Percentiles rank a stretch among this genome's conserved stretches.
Evolutionary conservation across 2,329 filamentous ascomycete species (phyloP).

Genomic region (Alternaria incomplexa): DNA sequence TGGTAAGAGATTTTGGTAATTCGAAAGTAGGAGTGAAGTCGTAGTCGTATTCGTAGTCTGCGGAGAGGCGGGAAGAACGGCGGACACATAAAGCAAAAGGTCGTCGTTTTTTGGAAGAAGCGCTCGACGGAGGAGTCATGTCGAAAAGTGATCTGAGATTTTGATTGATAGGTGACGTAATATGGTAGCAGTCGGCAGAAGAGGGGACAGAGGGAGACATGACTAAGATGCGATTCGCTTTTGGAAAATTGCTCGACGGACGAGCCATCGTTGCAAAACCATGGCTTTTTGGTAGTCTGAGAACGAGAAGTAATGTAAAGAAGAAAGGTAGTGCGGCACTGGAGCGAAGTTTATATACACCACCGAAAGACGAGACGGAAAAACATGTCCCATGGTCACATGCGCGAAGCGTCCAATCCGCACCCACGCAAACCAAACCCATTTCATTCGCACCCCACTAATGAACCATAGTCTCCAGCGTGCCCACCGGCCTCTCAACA

Average conservation of each 20-base stretch:
- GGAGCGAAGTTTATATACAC: neutral
- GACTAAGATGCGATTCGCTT: neutral
- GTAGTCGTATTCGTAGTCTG: neutral
- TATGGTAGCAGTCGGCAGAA: neutral
- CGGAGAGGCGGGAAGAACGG: neutral
- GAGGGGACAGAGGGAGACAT: neutral
- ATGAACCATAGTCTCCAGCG: constrained; percentile 77
- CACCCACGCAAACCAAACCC: no score
- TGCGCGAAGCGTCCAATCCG: neutral
- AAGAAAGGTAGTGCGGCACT: neutral
- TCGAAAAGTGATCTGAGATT: no score
- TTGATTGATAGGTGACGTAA: no score
- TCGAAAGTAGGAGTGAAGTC: neutral
- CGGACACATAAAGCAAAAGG: neutral
- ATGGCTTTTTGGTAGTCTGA: neutral
- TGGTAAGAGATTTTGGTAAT: no score
- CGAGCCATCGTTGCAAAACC: no score
- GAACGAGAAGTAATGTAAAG: neutral
- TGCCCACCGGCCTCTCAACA: constrained; percentile 86
- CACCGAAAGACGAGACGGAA: neutral
- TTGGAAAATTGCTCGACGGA: fast-evolving
- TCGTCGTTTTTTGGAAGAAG: neutral
- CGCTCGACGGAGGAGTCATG: neutral
- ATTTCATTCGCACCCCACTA: neutral
- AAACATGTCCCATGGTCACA: neutral